These are phyloP conservation scores for Populus hybrid DNA, from an alignment of 441 rosid species.

Conservation along the genomic window DNA sequence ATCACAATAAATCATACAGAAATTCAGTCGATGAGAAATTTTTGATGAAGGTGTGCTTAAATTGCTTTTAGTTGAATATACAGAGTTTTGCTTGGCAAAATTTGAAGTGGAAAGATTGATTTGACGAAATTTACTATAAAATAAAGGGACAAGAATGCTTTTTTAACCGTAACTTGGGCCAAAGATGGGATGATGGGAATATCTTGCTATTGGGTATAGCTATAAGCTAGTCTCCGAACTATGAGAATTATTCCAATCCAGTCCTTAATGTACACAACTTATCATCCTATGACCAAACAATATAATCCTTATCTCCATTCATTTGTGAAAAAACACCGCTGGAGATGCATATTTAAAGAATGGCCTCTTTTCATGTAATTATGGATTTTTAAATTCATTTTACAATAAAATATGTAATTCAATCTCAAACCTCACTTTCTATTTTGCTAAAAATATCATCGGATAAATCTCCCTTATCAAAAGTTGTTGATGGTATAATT, in stretches of 20 bases:
- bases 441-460: too few species aligned
- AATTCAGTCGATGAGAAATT: neutral
- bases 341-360: too few species aligned
- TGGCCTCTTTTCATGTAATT: too few species aligned
- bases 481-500: too few species aligned
- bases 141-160: neutral
- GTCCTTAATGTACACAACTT: neutral
- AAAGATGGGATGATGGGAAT: neutral
- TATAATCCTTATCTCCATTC: neutral
- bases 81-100: neutral
- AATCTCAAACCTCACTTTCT: too few species aligned
- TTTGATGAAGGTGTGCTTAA: neutral
- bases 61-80: neutral
- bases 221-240: neutral
- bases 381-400: too few species aligned
- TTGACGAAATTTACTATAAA: neutral
- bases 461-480: too few species aligned
- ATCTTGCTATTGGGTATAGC: neutral
- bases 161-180: neutral
- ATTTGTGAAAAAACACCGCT: neutral
- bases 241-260: neutral
- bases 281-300: neutral
- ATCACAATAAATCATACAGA: neutral
- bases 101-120: neutral
- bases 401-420: too few species aligned